These are phyloP conservation scores for Azolla pinnata DNA, from an alignment of 75 land plant species.

Conservation along the genomic window DNA sequence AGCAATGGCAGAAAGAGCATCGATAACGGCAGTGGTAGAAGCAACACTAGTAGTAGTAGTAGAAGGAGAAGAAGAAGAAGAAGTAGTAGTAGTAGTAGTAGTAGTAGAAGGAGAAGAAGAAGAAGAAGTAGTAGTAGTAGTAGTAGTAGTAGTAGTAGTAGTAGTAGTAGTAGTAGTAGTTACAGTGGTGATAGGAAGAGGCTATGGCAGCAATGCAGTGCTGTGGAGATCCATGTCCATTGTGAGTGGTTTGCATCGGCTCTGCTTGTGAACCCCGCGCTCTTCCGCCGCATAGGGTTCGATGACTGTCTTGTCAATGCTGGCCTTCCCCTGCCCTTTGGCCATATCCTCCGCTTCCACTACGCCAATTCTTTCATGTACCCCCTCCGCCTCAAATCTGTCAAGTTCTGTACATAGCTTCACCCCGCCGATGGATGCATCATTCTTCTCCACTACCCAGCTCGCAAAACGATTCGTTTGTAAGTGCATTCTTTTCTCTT, in stretches of 20 bases:
- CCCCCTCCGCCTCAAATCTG: slow-evolving; percentile 28
- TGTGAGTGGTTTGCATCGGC: slow-evolving; percentile 58
- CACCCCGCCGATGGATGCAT: no score
- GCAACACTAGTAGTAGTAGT: background rate
- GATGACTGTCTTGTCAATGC: slow-evolving; percentile 37
- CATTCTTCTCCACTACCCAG: no score
- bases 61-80: background rate
- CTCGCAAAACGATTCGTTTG: no score
- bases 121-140: background rate
- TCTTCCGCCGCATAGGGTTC: slow-evolving; percentile 20
- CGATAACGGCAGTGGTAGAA: background rate
- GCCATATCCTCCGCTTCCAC: slow-evolving; percentile 24
- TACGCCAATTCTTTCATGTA: slow-evolving; percentile 35
- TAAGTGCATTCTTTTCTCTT: no score
- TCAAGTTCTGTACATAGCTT: slow-evolving; percentile 32
- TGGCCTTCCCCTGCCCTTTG: slow-evolving; percentile 18
- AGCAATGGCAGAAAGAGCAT: background rate
- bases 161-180: slow-evolving; percentile 2
- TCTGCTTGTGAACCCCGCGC: slow-evolving; percentile 20
- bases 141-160: slow-evolving; percentile 1
- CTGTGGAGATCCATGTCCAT: slow-evolving; percentile 40
- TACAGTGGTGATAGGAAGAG: background rate
- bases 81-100: background rate
- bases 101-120: background rate
- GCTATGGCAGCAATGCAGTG: no score